Evolutionary conservation across 495 filamentous ascomycete genomes (phyloP), one percentile per base, ranked within the genome.

Genomic region (Pseudevernia furfuracea): DNA sequence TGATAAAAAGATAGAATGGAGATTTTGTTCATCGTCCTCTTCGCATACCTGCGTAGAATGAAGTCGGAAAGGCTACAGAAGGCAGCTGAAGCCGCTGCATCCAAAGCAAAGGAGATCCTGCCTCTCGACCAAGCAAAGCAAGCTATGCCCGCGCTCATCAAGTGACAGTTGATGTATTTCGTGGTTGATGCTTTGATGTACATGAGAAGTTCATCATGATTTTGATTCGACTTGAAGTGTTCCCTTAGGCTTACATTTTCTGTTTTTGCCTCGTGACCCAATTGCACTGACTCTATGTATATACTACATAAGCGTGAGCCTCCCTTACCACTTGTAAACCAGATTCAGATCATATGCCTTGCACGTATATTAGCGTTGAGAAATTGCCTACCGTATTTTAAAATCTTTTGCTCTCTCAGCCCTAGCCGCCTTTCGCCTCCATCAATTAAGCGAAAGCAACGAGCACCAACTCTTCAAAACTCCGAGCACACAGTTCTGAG

Each of bases 1-100:
- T 80, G 66, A 80, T 64, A 4, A 48, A 52, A 34, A 46, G 59
- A 12, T 68, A 95, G 92, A 63, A 89, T 97, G 80, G 94, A 97
- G 76, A 80, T 98, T 58, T 67, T 90, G 21, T 97, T 97, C 76
- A 77, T 97, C 67, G 74, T 96, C 25, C 82, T 98, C 28, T 92
- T 96, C 75, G 83, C 88, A 63, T 94, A 91, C 70, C 61, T 96
- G 65, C 82, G 84, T 58, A 85, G 85, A 68, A 65, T 97, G 59
- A 83, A 83, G 70, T 81, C 84, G 48, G 79, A 89, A 68, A 87
- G 89, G 74, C 79, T 97, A 43, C 76, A 82, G 63, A 89, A 88
- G 72, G 80, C 85, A 8, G 86, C 85, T 19, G 81, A 81, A 48
- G 59, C 59, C 38, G 63, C 71, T 43, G 66, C 68, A 32, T 58